Evolutionary conservation across 176 grass and related monocot species (phyloP).

Genomic region (Carex cristatella): DNA sequence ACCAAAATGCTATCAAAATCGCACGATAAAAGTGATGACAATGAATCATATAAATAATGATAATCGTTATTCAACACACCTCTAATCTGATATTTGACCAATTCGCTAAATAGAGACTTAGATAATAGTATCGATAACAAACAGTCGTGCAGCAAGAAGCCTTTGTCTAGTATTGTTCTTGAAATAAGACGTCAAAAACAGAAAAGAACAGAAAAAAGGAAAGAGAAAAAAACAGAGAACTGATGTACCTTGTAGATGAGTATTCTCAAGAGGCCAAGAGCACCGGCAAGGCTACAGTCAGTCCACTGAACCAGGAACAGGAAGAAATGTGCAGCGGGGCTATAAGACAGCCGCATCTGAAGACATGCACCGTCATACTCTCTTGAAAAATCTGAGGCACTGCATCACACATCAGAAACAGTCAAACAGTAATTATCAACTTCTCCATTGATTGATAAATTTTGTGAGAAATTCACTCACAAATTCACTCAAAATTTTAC

Average conservation of each 20-base stretch:
- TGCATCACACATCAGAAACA: conserved; percentile 19
- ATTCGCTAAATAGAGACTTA: background rate
- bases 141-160: no score
- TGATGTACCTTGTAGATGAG: conserved; percentile 65
- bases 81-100: background rate
- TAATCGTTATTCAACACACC: background rate
- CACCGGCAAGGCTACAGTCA: conserved; percentile 85
- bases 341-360: conserved; percentile 95
- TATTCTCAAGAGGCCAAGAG: conserved; percentile 73
- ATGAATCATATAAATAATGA: background rate
- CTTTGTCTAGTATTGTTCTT: no score
- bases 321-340: conserved; percentile 64
- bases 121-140: no score
- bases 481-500: background rate
- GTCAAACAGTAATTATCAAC: background rate
- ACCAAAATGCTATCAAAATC: background rate
- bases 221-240: background rate
- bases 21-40: background rate
- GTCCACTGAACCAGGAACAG: conserved; percentile 94
- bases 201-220: background rate
- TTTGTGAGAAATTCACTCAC: background rate
- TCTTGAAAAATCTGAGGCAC: conserved; percentile 76
- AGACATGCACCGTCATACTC: conserved; percentile 81
- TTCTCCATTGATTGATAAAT: background rate
- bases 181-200: no score